These are phyloP conservation scores for Colletotrichum kahawae DNA, from an alignment of 2,329 filamentous ascomycete genomes.

Conservation along the genomic window DNA sequence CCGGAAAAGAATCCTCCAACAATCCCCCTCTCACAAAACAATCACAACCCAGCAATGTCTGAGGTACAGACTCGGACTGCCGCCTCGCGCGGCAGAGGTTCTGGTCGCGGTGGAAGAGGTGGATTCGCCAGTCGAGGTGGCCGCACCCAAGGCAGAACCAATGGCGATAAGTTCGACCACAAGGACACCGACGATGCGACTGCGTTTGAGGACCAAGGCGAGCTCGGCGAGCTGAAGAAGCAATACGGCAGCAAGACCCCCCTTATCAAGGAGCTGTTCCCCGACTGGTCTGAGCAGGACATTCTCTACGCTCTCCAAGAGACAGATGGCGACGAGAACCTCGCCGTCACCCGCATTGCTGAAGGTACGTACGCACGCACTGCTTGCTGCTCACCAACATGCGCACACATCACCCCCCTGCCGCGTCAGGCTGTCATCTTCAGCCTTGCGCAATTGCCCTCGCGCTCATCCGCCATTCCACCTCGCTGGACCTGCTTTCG, in stretches of 20 bases:
- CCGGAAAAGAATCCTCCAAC: constrained; percentile 14
- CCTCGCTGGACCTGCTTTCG: not conserved
- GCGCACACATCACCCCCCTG: not conserved
- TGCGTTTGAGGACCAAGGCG: constrained; percentile 78
- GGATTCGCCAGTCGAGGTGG: constrained; percentile 76
- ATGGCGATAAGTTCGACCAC: constrained; percentile 69
- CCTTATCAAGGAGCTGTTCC: constrained; percentile 90
- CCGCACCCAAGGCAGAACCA: constrained; percentile 67
- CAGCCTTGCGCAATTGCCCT: not conserved
- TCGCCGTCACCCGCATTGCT: constrained; percentile 78
- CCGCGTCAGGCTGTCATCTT: constrained; percentile 11
- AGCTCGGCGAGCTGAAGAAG: constrained; percentile 91
- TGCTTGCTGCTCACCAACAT: not conserved
- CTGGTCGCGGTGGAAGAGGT: constrained; percentile 83
- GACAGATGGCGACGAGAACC: constrained; percentile 77
- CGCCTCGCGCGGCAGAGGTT: constrained; percentile 87
- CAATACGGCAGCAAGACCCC: constrained; percentile 80
- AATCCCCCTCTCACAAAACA: constrained; percentile 11
- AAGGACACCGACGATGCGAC: constrained; percentile 64
- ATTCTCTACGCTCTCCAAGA: constrained; percentile 93
- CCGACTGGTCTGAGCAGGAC: constrained; percentile 94
- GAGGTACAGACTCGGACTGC: constrained; percentile 87
- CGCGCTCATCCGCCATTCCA: not conserved
- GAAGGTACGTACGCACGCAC: constrained; percentile 63
- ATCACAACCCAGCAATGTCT: constrained; percentile 69